These are phyloP conservation scores for Cyclocybe cylindracea DNA, from an alignment of 768 basidiomycete species.

Conservation along the genomic window DNA sequence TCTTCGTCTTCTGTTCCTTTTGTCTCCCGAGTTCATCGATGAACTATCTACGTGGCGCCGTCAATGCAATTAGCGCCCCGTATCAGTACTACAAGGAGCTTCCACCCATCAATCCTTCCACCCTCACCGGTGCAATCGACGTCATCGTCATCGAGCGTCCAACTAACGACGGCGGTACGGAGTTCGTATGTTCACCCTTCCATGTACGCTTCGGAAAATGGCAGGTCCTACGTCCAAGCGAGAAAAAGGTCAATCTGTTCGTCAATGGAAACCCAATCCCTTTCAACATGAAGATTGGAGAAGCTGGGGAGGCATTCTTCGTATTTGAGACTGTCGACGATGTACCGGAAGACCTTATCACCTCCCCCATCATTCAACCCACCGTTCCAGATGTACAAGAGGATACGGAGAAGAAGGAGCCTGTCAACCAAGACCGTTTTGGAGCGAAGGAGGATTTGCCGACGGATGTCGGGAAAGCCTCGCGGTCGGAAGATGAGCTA, in stretches of 20 bases:
- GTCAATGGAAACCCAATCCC: constrained; percentile 88
- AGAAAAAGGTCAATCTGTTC: constrained; percentile 92
- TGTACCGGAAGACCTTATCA: constrained; percentile 90
- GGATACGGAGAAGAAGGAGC: constrained; percentile 22
- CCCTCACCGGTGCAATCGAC: constrained; percentile 97
- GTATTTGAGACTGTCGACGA: constrained; percentile 97
- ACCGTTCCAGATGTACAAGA: constrained; percentile 44
- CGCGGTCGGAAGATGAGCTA: constrained; percentile 9
- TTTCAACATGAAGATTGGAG: constrained; percentile 98
- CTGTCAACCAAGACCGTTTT: constrained; percentile 37
- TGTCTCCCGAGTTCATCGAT: constrained; percentile 35
- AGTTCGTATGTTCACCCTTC: constrained; percentile 91
- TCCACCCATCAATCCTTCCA: constrained; percentile 90
- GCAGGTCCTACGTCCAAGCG: constrained; percentile 89
- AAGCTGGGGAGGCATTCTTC: constrained; percentile 98
- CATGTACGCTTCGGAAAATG: constrained; percentile 98
- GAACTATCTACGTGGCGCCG: constrained; percentile 89
- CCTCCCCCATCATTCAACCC: constrained; percentile 84
- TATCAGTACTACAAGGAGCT: constrained; percentile 89
- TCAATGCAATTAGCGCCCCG: constrained; percentile 81
- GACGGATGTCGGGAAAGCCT: constrained; percentile 8
- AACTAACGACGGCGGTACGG: constrained; percentile 58
- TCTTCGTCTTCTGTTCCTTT: constrained; percentile 5
- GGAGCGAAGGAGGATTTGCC: constrained; percentile 34
- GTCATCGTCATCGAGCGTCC: constrained; percentile 91